Percentiles rank a stretch among this genome's conserved stretches.
These are phyloP conservation scores for Myxozyma monticola DNA, from an alignment of 805 yeast genomes.

Conservation along the genomic window DNA sequence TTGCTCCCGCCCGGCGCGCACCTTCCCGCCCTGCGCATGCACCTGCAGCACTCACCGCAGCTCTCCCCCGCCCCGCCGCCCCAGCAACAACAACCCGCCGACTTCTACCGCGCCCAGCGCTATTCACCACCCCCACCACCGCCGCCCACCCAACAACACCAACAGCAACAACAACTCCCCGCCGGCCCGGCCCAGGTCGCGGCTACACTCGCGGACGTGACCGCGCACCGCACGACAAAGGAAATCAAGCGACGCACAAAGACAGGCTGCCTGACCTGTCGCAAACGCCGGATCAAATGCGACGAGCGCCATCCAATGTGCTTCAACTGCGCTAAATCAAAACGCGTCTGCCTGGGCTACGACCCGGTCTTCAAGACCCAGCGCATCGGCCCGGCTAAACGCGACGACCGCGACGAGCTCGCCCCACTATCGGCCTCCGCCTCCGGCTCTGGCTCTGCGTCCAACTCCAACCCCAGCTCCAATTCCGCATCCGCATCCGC, in stretches of 20 bases:
- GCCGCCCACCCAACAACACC: slow-evolving; percentile 1
- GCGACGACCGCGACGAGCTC: slow-evolving; percentile 1
- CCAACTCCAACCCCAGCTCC: not conserved
- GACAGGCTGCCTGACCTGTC: slow-evolving; percentile 59
- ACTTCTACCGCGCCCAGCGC: not conserved
- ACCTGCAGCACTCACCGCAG: no score
- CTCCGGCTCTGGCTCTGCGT: not conserved
- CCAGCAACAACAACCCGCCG: slow-evolving; percentile 1
- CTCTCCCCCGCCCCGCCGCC: slow-evolving; percentile 2
- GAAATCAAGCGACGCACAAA: slow-evolving; percentile 33
- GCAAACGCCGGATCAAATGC: slow-evolving; percentile 67
- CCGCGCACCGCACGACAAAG: slow-evolving; percentile 19
- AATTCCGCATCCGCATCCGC: not conserved
- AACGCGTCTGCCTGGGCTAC: slow-evolving; percentile 32
- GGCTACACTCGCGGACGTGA: slow-evolving; percentile 22
- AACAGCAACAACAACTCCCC: slow-evolving; percentile 3
- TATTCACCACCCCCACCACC: not conserved
- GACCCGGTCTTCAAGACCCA: slow-evolving; percentile 26
- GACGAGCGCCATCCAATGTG: slow-evolving; percentile 65
- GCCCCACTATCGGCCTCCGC: not conserved
- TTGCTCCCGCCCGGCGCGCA: not conserved
- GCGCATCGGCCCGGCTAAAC: slow-evolving; percentile 3
- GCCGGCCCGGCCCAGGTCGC: slow-evolving; percentile 27
- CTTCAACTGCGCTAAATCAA: slow-evolving; percentile 42
- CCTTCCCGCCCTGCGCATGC: slow-evolving; percentile 9